Evolutionary conservation across 768 basidiomycete genomes (phyloP).

Genomic region (Plicaturopsis crispa): DNA sequence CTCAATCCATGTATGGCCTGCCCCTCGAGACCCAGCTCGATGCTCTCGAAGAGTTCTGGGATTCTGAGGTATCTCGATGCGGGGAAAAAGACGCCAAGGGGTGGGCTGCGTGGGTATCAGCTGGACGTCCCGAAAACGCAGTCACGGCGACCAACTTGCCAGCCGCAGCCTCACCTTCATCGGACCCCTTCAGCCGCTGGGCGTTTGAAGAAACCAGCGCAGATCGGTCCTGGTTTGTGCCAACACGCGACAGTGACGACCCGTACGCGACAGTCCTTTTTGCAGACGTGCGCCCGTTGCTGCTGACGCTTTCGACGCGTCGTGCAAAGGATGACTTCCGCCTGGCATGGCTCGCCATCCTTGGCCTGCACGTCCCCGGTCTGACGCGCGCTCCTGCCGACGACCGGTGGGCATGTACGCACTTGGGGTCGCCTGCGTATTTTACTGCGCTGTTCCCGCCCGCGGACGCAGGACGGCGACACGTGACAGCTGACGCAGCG

Average conservation of each 20-base stretch:
- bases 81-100: constrained; percentile 62
- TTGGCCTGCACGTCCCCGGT: constrained; percentile 70
- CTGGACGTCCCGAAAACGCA: constrained; percentile 21
- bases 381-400: constrained; percentile 45
- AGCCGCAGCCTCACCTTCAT: constrained; percentile 17
- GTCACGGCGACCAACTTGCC: constrained; percentile 7
- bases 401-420: constrained; percentile 57
- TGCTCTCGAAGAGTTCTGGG: constrained; percentile 77
- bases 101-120: constrained; percentile 57
- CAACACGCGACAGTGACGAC: constrained; percentile 57
- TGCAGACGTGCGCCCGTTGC: constrained; percentile 55
- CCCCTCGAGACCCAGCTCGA: constrained; percentile 44
- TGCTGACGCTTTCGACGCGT: constrained; percentile 38
- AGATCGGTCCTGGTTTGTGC: constrained; percentile 37
- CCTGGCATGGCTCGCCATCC: constrained; percentile 59
- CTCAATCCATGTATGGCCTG: constrained; percentile 31
- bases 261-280: constrained; percentile 72
- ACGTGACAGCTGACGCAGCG: constrained; percentile 46
- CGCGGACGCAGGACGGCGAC: constrained; percentile 17
- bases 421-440: constrained; percentile 35
- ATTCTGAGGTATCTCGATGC: constrained; percentile 68
- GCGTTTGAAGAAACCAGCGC: constrained; percentile 42
- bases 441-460: constrained; percentile 50
- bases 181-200: constrained; percentile 68
- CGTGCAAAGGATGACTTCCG: constrained; percentile 52